phyloP scores from a whole-genome alignment of 2,329 filamentous ascomycete genomes.

The Sporothrix inflata region DNA sequence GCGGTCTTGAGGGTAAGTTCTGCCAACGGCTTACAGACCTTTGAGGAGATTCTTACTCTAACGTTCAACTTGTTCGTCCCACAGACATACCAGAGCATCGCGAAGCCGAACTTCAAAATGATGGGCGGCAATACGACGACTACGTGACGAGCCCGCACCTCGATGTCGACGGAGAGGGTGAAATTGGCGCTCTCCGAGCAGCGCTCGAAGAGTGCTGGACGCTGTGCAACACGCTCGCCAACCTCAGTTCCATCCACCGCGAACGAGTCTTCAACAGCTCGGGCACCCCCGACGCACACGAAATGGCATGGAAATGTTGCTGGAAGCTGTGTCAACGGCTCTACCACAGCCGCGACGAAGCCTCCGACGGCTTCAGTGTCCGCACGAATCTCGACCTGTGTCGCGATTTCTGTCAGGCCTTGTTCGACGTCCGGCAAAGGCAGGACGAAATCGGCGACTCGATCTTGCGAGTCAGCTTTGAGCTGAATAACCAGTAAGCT shows the following conservation, averaged over 20 bases:
- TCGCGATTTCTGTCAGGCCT: conserved; percentile 85
- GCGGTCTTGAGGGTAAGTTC: conserved; percentile 73
- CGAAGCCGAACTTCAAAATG: conserved; percentile 56
- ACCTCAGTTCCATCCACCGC: conserved; percentile 80
- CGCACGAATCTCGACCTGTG: conserved; percentile 81
- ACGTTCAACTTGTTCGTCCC: background rate
- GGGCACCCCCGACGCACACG: conserved; percentile 74
- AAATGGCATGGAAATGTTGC: conserved; percentile 90
- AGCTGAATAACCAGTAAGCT: conserved; percentile 84
- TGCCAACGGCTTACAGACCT: background rate
- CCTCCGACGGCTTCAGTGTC: conserved; percentile 67
- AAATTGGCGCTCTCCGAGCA: conserved; percentile 69
- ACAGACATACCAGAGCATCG: conserved; percentile 55
- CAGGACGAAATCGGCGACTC: conserved; percentile 82
- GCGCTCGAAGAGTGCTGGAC: conserved; percentile 91
- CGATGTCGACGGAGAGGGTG: conserved; percentile 52
- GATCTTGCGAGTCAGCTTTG: conserved; percentile 87
- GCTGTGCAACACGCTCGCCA: conserved; percentile 86
- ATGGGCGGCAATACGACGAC: conserved; percentile 57
- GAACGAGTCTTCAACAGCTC: conserved; percentile 77
- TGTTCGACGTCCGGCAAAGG: conserved; percentile 82
- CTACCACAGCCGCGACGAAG: conserved; percentile 78
- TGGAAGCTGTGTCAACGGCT: conserved; percentile 91
- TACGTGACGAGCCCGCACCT: conserved; percentile 48
- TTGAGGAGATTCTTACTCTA: background rate